Evolutionary conservation across 2,329 filamentous ascomycete genomes (phyloP).

Genomic region (Clarireedia monteithiana): DNA sequence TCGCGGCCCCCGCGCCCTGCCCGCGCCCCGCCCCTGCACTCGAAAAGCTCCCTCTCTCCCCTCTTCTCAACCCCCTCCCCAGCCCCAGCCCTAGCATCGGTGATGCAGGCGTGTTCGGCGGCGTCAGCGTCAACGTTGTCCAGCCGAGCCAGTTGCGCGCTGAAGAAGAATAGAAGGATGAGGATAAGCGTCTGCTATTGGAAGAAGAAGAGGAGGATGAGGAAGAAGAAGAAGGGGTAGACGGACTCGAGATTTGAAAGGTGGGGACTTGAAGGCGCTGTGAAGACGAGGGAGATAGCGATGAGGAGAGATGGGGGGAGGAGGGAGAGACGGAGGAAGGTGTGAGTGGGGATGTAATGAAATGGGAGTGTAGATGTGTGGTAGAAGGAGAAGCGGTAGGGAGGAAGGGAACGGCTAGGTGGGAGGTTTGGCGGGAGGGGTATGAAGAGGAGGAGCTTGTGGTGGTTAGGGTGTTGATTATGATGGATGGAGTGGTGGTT

Average conservation of each 20-base stretch:
- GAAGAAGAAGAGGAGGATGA: too few species aligned
- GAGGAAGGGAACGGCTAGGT: not conserved
- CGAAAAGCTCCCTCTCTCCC: too few species aligned
- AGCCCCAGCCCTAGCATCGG: too few species aligned
- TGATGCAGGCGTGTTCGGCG: too few species aligned
- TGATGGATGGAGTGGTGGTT: not conserved
- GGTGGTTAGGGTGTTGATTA: not conserved
- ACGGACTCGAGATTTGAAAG: not conserved
- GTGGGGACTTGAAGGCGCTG: not conserved
- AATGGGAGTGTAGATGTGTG: not conserved
- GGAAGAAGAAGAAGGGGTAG: too few species aligned
- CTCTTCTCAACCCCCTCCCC: too few species aligned
- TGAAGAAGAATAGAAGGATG: too few species aligned
- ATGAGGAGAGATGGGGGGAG: not conserved
- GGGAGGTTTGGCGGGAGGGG: not conserved
- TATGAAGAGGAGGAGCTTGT: not conserved
- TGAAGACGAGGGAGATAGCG: not conserved
- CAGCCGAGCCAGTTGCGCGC: too few species aligned
- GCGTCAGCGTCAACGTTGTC: too few species aligned
- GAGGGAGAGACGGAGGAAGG: not conserved
- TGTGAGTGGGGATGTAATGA: not conserved
- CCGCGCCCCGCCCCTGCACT: too few species aligned
- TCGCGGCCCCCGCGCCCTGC: too few species aligned
- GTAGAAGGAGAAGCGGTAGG: not conserved
- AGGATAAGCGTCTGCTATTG: too few species aligned